A percentile compares a stretch with the other conserved stretches of the same genome.
These are phyloP conservation scores for Leptodontidium sp. DNA, from an alignment of 2,329 filamentous ascomycete genomes.

Conservation along the genomic window DNA sequence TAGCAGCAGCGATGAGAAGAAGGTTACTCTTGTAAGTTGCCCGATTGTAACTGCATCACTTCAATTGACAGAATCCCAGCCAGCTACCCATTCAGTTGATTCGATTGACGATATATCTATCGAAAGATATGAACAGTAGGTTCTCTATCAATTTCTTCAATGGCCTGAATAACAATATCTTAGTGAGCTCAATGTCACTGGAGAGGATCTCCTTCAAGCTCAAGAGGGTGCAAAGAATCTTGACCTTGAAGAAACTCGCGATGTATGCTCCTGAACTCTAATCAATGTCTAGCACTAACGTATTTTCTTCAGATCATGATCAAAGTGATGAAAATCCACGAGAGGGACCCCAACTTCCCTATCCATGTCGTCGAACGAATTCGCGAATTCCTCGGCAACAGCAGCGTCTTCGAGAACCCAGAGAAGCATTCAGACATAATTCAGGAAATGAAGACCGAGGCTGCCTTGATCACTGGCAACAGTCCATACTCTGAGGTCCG, in stretches of 20 bases:
- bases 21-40: not conserved
- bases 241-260: slow-evolving; percentile 54
- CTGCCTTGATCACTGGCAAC: slow-evolving; percentile 61
- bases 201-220: slow-evolving; percentile 56
- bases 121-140: slow-evolving; percentile 11
- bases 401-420: slow-evolving; percentile 54
- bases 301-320: slow-evolving; percentile 44
- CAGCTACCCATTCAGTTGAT: not conserved
- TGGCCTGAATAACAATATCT: not conserved
- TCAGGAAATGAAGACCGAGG: slow-evolving; percentile 63
- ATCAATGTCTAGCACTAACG: not conserved
- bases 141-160: not conserved
- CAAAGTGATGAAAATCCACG: slow-evolving; percentile 53
- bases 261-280: slow-evolving; percentile 37
- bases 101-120: slow-evolving; percentile 16
- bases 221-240: slow-evolving; percentile 52
- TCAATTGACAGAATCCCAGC: not conserved
- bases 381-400: slow-evolving; percentile 53
- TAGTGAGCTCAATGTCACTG: slow-evolving; percentile 53
- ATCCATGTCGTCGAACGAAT: slow-evolving; percentile 51
- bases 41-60: not conserved
- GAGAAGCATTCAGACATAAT: slow-evolving; percentile 58
- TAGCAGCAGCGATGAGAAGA: not conserved
- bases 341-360: slow-evolving; percentile 58
- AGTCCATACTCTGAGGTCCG: slow-evolving; percentile 50